Conservation (phyloP, 225 moss, liverwort and hornwort genomes). For the Straminergon stramineum region DNA sequence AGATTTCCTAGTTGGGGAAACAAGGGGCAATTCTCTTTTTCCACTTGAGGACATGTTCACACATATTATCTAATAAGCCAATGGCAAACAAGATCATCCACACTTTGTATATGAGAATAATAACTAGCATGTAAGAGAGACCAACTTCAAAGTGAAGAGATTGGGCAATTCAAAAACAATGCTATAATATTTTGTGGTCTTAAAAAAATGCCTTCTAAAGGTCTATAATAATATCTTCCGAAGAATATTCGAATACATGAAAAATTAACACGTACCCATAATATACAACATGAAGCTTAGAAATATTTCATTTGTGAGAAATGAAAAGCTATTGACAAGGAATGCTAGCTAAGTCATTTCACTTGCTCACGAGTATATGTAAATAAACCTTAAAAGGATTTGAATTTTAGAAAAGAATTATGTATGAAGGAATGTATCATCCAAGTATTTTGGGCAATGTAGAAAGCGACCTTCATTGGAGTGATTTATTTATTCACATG, state of each 20-base stretch:
- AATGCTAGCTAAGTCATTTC: background rate
- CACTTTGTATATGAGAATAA: background rate
- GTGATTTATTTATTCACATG: background rate
- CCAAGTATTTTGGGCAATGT: background rate
- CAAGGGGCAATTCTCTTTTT: background rate
- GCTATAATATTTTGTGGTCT: background rate
- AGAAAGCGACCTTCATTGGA: accelerated
- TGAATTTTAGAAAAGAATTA: background rate
- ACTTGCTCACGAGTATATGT: background rate
- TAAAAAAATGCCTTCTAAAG: background rate
- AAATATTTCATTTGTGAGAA: background rate
- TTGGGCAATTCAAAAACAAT: background rate
- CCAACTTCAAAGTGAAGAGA: background rate
- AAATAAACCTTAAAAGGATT: background rate
- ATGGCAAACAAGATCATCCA: background rate
- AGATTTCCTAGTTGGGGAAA: background rate
- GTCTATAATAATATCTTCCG: background rate
- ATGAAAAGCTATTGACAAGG: background rate
- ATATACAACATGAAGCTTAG: background rate
- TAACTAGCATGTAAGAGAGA: background rate
- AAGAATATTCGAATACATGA: background rate
- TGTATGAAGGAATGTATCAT: background rate
- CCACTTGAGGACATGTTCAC: accelerated
- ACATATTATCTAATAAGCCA: background rate
- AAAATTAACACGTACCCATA: background rate